Base-by-base conservation (phyloP, 768 basidiomycete species). In the Trametes villosa region DNA sequence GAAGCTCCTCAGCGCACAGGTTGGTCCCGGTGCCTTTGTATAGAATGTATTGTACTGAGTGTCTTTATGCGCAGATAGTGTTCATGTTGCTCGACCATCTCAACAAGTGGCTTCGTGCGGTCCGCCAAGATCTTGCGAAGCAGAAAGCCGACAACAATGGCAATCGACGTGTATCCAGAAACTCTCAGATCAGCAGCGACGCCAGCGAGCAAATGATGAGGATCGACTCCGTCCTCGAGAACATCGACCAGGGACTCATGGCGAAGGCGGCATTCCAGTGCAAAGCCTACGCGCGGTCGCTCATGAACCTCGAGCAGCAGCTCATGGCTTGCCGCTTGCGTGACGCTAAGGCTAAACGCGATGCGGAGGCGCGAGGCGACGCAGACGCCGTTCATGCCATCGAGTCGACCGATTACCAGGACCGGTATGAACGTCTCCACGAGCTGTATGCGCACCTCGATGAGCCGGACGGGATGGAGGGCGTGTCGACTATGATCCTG, bases 391-490 rank as follows among this genome's bases (percentile, higher is more conserved):
- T 57, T 9, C 27, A 26, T 74, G 78, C 2, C 58, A 75, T 29
- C 76, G 77, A 61, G 3, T 38, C 47, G 12, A 67, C 70, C 6
- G 82, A 89, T 33, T 76, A 93, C 3, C 81, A 91, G 50, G 76
- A 76, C 18, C 85, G 92, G 70, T 98, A 94, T 71, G 97, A 98
- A 68, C 86, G 87, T 18, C 78, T 99, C 8, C 97, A 99, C 67
- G 89, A 97, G 73, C 96, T 98, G 61, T 99, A 99, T 72, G 89
- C 96, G 13, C 86, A 95, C 57, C 80, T 99, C 8, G 94, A 99
- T 71, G 95, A 99, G 73, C 97, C 97, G 0, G 97, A 99, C 75
- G 97, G 97, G 17, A 99, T 99, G 97, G 96, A 98, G 76, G 97
- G 97, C 0, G 83, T 98, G 31, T 97, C 97, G 0, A 86, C 91